Evolutionary conservation across 108 stramenopile species (phyloP).

Genomic region (Pelagomonas calceolata): DNA sequence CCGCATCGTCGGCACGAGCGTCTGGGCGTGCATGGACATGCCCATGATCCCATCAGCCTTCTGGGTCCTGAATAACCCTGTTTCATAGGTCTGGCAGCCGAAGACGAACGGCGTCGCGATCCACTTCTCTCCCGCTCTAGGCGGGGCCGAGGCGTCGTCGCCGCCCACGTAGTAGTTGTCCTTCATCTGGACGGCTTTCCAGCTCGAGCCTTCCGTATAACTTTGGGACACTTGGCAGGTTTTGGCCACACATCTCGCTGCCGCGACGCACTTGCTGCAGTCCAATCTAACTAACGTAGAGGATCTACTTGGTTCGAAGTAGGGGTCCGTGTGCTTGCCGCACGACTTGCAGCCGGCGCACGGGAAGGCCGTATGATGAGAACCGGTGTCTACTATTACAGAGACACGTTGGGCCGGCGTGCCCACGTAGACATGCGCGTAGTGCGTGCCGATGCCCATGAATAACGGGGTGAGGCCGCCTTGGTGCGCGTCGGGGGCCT

Average conservation of each 20-base stretch:
- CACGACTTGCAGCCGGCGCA: conserved; percentile 67
- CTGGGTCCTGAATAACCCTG: conserved; percentile 77
- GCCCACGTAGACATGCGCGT: conserved; percentile 73
- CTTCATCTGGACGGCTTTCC: conserved; percentile 33
- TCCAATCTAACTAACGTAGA: conserved; percentile 16
- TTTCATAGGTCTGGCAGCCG: conserved; percentile 77
- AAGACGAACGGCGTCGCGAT: conserved; percentile 35
- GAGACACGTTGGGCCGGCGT: conserved; percentile 81
- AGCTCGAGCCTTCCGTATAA: conserved; percentile 41
- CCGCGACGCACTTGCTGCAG: conserved; percentile 29
- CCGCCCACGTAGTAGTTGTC: conserved; percentile 18
- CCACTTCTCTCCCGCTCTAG: conserved; percentile 6
- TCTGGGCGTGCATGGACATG: conserved; percentile 60
- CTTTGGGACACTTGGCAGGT: conserved; percentile 31
- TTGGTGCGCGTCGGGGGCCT: neutral
- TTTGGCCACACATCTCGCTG: conserved; percentile 8
- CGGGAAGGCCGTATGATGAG: conserved; percentile 73
- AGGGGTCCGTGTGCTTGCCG: conserved; percentile 79
- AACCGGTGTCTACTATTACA: conserved; percentile 87
- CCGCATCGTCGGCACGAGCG: conserved; percentile 68
- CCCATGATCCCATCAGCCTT: conserved; percentile 90
- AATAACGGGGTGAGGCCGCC: conserved; percentile 17
- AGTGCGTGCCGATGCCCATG: conserved; percentile 77
- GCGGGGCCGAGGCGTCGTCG: neutral
- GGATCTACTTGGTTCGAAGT: conserved; percentile 44